phyloP scores from a whole-genome alignment of 1,139 yeast species.

The Pichia sp. region DNA sequence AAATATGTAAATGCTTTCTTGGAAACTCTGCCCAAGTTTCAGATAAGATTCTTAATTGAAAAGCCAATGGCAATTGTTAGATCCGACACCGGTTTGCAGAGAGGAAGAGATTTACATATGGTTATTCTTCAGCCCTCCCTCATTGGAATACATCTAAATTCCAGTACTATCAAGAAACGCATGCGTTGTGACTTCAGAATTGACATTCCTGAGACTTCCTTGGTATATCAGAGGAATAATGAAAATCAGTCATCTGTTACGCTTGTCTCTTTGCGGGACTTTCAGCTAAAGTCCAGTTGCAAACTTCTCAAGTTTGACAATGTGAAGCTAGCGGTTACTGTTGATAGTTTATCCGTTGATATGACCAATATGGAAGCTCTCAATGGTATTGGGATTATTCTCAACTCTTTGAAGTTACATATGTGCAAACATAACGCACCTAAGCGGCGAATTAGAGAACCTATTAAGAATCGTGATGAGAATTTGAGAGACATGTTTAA shows the following conservation, averaged over 20 bases:
- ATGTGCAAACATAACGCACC: neutral
- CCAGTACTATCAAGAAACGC: constrained; percentile 2
- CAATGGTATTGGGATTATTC: constrained; percentile 13
- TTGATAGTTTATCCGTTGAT: constrained; percentile 11
- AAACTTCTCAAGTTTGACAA: constrained; percentile 2
- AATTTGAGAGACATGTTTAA: constrained; percentile 27
- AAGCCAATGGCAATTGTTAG: constrained; percentile 22
- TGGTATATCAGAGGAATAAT: constrained; percentile 16
- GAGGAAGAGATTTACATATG: constrained; percentile 15
- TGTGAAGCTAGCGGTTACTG: constrained; percentile 4
- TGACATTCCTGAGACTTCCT: constrained; percentile 17
- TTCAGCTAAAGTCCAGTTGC: constrained; percentile 3
- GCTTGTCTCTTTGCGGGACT: constrained; percentile 12
- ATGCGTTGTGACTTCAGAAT: constrained; percentile 13
- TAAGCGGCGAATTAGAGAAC: neutral
- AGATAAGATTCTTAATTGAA: constrained; percentile 21
- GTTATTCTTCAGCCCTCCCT: constrained; percentile 19
- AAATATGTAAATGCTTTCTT: constrained; percentile 2
- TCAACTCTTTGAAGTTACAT: constrained; percentile 2
- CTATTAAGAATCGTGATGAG: neutral
- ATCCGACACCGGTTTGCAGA: constrained; percentile 10
- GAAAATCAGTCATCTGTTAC: constrained; percentile 5
- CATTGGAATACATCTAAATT: constrained; percentile 16
- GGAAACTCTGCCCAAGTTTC: constrained; percentile 12
- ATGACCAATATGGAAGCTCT: constrained; percentile 11